Evolutionary conservation across 1,139 yeast genomes (phyloP).

Genomic region (Yamadazyma membranifaciens): DNA sequence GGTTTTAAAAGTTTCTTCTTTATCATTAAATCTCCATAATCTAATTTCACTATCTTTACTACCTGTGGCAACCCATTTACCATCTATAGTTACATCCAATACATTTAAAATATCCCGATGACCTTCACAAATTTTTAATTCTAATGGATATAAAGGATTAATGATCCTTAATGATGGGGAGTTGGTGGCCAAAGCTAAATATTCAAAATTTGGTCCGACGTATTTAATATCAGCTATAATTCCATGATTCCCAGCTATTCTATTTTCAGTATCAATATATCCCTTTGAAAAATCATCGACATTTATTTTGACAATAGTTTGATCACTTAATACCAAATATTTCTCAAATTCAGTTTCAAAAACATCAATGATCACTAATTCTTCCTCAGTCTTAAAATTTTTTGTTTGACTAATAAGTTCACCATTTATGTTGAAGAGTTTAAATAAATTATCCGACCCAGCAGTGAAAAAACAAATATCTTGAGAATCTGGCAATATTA

Average conservation of each 20-base stretch:
- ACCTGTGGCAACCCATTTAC: conserved; percentile 87
- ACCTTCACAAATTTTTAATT: conserved; percentile 67
- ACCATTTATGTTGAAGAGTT: conserved; percentile 52
- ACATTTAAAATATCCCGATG: conserved; percentile 85
- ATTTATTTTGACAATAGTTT: conserved; percentile 58
- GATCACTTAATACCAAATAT: conserved; percentile 72
- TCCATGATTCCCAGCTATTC: conserved; percentile 92
- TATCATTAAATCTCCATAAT: conserved; percentile 66
- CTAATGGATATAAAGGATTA: conserved; percentile 55
- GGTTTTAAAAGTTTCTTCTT: conserved; percentile 37
- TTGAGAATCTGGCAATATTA: conserved; percentile 26
- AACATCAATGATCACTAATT: conserved; percentile 63
- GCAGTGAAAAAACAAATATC: conserved; percentile 60
- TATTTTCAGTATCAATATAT: conserved; percentile 43
- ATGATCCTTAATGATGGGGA: conserved; percentile 86
- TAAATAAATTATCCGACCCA: conserved; percentile 70
- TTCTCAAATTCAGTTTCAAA: conserved; percentile 25
- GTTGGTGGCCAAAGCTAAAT: conserved; percentile 85
- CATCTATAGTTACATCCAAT: conserved; percentile 75
- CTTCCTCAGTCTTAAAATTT: conserved; percentile 58
- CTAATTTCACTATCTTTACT: conserved; percentile 88
- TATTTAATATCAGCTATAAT: conserved; percentile 86
- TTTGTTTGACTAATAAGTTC: conserved; percentile 45
- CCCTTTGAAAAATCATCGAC: conserved; percentile 19
- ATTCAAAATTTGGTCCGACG: conserved; percentile 59